Conservation (phyloP, 2,329 filamentous ascomycete species). For the Diaporthe sp. region DNA sequence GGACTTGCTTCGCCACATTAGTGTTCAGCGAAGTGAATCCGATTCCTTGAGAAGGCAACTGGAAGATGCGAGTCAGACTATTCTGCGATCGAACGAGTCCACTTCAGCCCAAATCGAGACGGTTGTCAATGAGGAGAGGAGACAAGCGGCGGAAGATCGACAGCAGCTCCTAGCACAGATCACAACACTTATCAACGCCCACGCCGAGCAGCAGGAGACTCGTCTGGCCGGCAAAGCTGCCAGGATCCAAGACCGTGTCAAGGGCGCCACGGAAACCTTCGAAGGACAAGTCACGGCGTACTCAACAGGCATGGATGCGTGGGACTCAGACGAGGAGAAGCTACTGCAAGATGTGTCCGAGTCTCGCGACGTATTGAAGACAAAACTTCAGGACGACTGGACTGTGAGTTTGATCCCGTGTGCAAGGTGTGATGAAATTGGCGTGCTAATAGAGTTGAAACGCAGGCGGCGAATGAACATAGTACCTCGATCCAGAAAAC, state of each 20-base stretch:
- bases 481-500: conserved; percentile 87
- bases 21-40: conserved; percentile 82
- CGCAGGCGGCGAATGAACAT: conserved; percentile 78
- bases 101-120: conserved; percentile 77
- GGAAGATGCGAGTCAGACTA: conserved; percentile 75
- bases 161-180: conserved; percentile 83
- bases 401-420: conserved; percentile 73
- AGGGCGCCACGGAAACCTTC: conserved; percentile 74
- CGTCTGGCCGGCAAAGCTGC: conserved; percentile 76
- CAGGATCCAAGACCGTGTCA: conserved; percentile 74
- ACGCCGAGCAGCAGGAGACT: conserved; percentile 79
- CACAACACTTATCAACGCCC: conserved; percentile 79
- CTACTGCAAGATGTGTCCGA: conserved; percentile 79
- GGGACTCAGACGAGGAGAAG: conserved; percentile 77
- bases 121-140: conserved; percentile 82
- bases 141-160: conserved; percentile 80
- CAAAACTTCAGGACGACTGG: conserved; percentile 89
- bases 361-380: conserved; percentile 84
- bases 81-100: conserved; percentile 76
- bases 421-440: conserved; percentile 50
- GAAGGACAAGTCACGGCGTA: conserved; percentile 77
- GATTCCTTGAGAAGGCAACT: conserved; percentile 81
- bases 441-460: conserved; percentile 45
- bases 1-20: conserved; percentile 80
- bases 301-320: conserved; percentile 78